These are phyloP conservation scores for Aspergillus pseudoterreus DNA, from an alignment of 2,329 filamentous ascomycete species.

Conservation along the genomic window DNA sequence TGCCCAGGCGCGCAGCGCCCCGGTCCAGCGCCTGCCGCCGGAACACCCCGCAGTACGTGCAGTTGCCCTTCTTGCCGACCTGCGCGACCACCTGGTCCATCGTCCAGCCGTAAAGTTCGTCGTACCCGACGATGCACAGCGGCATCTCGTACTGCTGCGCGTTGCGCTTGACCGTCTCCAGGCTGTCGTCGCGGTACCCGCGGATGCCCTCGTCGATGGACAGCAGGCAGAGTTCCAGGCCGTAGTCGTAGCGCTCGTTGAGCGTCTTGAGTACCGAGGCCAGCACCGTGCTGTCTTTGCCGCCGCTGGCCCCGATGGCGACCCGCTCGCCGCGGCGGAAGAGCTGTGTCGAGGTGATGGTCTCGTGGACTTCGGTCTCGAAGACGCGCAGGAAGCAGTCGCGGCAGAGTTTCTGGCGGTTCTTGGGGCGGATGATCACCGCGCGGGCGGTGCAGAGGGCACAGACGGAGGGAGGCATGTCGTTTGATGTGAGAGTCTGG, in stretches of 20 bases:
- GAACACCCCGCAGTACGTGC: constrained; percentile 98
- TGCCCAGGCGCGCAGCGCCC: constrained; percentile 79
- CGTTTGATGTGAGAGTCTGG: not conserved
- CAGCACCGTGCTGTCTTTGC: constrained; percentile 95
- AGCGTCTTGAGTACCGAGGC: constrained; percentile 92
- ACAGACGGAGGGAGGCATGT: constrained; percentile 75
- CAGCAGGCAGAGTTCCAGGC: constrained; percentile 77
- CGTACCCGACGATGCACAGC: constrained; percentile 87
- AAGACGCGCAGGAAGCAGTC: constrained; percentile 82
- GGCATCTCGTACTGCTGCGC: constrained; percentile 87
- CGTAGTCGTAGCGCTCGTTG: constrained; percentile 85
- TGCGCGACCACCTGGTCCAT: constrained; percentile 98
- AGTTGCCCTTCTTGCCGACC: constrained; percentile 97
- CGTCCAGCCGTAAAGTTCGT: constrained; percentile 94
- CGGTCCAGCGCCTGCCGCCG: constrained; percentile 89
- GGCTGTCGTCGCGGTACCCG: constrained; percentile 90
- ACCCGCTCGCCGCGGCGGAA: constrained; percentile 81
- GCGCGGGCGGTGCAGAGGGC: constrained; percentile 74
- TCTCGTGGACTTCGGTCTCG: constrained; percentile 93
- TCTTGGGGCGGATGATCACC: constrained; percentile 89
- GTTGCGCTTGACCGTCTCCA: constrained; percentile 96
- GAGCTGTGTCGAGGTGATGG: constrained; percentile 75
- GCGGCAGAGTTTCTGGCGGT: constrained; percentile 89
- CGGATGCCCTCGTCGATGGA: constrained; percentile 97
- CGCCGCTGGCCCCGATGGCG: constrained; percentile 92